Conservation (phyloP, 2,329 filamentous ascomycete species). For the Epichloe elymi region DNA sequence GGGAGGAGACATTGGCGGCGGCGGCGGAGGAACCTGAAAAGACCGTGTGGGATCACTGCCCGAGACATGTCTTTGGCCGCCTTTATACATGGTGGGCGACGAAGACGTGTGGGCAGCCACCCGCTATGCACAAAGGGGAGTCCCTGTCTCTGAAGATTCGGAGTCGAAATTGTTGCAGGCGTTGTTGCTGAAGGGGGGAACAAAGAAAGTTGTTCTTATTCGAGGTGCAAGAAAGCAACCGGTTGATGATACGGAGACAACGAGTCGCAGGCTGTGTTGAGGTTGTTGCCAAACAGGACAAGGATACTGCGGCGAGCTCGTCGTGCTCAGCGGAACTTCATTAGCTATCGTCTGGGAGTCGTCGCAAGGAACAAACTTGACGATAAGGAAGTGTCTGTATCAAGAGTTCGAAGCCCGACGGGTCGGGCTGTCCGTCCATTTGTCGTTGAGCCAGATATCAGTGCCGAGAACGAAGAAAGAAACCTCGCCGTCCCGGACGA, state of each 20-base stretch:
- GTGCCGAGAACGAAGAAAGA: neutral
- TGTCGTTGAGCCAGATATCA: neutral
- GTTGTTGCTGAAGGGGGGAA: neutral
- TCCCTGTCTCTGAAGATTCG: neutral
- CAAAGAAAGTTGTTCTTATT: neutral
- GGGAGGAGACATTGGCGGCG: conserved; percentile 42
- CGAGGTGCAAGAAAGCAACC: neutral
- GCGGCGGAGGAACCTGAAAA: conserved; percentile 43
- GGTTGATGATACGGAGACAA: neutral
- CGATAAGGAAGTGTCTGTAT: neutral
- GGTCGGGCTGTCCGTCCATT: neutral
- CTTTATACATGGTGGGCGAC: conserved; percentile 37
- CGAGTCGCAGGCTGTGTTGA: neutral
- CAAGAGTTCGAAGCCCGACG: neutral
- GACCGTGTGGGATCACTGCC: conserved; percentile 35
- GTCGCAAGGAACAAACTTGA: neutral
- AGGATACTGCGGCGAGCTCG: conserved; percentile 3
- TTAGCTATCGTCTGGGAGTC: neutral
- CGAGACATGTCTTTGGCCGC: conserved; percentile 35
- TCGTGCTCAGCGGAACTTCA: neutral
- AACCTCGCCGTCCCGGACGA: neutral
- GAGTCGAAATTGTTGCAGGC: neutral
- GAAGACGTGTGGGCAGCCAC: neutral
- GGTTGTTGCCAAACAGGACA: neutral
- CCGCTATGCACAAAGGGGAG: neutral